phyloP scores from a whole-genome alignment of 495 filamentous ascomycete species.

The Penicillium steckii region DNA sequence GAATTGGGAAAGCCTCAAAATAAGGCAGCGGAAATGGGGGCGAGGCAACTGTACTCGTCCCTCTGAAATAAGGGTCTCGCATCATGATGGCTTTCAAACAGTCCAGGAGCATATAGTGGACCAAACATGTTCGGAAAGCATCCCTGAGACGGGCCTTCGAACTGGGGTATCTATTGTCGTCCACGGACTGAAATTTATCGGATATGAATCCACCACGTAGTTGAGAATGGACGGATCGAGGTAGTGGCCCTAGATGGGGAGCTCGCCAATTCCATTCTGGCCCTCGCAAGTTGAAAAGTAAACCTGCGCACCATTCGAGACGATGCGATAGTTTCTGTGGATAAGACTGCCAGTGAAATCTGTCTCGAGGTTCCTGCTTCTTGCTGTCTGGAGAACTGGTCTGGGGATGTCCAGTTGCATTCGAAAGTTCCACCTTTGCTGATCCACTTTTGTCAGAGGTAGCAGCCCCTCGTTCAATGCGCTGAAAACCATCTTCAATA shows the following conservation, averaged over 20 bases:
- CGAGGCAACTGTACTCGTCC: conserved; percentile 30
- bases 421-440: neutral
- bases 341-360: conserved; percentile 67
- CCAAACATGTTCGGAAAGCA: conserved; percentile 46
- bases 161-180: conserved; percentile 9
- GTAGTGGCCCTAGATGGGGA: conserved; percentile 57
- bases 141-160: conserved; percentile 47
- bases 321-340: conserved; percentile 61
- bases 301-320: conserved; percentile 68
- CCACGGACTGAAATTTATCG: conserved; percentile 1
- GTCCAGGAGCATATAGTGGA: conserved; percentile 65
- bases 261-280: conserved; percentile 78
- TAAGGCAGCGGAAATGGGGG: conserved; percentile 47
- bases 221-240: conserved; percentile 44
- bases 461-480: conserved; percentile 52
- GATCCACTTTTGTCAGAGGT: neutral
- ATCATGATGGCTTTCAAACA: conserved; percentile 63
- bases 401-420: neutral
- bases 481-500: conserved; percentile 62
- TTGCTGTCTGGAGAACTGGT: neutral
- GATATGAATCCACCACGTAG: conserved; percentile 23
- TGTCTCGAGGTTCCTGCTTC: neutral
- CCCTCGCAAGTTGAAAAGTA: conserved; percentile 68
- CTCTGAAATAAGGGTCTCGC: conserved; percentile 73
- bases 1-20: conserved; percentile 31